Conservation (phyloP, 2,329 filamentous ascomycete species). For the Boeremia lycopersici region DNA sequence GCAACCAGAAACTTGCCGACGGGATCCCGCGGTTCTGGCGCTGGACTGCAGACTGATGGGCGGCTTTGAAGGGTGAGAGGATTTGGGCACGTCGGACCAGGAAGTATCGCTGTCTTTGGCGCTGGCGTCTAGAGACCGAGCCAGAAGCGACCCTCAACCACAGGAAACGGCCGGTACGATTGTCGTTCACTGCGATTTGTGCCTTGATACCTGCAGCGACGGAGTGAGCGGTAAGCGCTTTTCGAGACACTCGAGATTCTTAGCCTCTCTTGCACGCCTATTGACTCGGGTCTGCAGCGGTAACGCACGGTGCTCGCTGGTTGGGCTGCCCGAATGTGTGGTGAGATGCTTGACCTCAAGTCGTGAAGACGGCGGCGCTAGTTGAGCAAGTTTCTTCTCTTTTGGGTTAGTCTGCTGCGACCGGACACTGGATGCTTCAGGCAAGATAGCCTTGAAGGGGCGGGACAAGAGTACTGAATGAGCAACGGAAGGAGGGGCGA, state of each 20-base stretch:
- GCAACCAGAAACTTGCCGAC: constrained; percentile 26
- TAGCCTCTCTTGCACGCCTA: constrained; percentile 21
- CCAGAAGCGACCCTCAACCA: constrained; percentile 6
- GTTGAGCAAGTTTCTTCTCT: constrained; percentile 18
- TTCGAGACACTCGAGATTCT: constrained; percentile 16
- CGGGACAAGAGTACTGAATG: constrained; percentile 21
- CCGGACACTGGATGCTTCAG: constrained; percentile 20
- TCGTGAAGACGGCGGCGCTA: constrained; percentile 16
- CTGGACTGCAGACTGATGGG: constrained; percentile 20
- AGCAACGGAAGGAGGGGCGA: constrained; percentile 1
- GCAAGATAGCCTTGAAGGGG: constrained; percentile 7
- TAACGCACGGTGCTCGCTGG: constrained; percentile 29
- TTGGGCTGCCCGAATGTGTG: constrained; percentile 23
- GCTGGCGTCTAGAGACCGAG: constrained; percentile 16
- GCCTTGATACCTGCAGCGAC: constrained; percentile 15
- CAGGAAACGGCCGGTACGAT: constrained; percentile 5
- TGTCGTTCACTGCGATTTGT: constrained; percentile 14
- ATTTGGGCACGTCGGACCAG: constrained; percentile 7
- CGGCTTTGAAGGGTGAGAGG: constrained; percentile 22
- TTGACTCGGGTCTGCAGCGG: constrained; percentile 21
- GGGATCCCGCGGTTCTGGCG: constrained; percentile 23
- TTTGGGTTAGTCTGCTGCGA: constrained; percentile 19
- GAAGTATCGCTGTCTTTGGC: constrained; percentile 7
- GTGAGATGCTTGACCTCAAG: constrained; percentile 21
- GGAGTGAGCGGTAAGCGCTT: constrained; percentile 18